Percentiles rank a stretch among this genome's conserved stretches.
These are phyloP conservation scores for Emmonsiellopsis sp. DNA, from an alignment of 2,329 filamentous ascomycete genomes.

Conservation along the genomic window DNA sequence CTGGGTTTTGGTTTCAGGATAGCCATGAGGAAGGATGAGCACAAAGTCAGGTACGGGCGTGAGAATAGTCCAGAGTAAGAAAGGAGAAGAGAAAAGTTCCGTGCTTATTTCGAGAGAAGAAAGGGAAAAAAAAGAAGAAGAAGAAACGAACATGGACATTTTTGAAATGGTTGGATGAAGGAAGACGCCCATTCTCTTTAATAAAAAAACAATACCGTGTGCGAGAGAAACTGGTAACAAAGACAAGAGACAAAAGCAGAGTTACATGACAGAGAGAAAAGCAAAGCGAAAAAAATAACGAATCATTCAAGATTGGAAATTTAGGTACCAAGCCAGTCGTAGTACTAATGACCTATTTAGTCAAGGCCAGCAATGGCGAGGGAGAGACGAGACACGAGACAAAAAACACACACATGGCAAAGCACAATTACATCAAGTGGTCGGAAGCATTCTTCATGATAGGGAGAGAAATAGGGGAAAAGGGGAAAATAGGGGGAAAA, in stretches of 20 bases:
- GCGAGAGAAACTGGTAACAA: no score
- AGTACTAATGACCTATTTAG: no score
- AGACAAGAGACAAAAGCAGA: no score
- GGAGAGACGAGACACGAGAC: constrained; percentile 4
- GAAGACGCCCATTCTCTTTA: no score
- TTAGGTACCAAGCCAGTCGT: no score
- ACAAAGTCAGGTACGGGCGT: not conserved
- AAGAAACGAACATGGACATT: constrained; percentile 3
- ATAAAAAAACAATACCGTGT: no score
- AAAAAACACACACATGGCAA: constrained; percentile 27
- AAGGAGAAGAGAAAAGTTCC: constrained; percentile 10
- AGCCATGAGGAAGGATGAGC: no score
- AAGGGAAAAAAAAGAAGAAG: constrained; percentile 13
- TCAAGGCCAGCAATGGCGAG: no score
- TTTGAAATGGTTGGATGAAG: no score
- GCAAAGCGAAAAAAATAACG: no score
- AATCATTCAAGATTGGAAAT: no score
- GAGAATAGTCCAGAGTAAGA: not conserved
- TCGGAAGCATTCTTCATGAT: constrained; percentile 23
- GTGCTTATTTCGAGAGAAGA: constrained; percentile 9
- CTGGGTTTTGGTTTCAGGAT: not conserved
- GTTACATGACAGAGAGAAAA: no score
- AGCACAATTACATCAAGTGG: constrained; percentile 25
- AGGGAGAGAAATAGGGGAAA: not conserved
- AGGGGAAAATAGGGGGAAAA: constrained; percentile 15